Percentiles rank a stretch among this genome's conserved stretches.
Conservation (phyloP, 2,329 filamentous ascomycete genomes). For the Beauveria australis region DNA sequence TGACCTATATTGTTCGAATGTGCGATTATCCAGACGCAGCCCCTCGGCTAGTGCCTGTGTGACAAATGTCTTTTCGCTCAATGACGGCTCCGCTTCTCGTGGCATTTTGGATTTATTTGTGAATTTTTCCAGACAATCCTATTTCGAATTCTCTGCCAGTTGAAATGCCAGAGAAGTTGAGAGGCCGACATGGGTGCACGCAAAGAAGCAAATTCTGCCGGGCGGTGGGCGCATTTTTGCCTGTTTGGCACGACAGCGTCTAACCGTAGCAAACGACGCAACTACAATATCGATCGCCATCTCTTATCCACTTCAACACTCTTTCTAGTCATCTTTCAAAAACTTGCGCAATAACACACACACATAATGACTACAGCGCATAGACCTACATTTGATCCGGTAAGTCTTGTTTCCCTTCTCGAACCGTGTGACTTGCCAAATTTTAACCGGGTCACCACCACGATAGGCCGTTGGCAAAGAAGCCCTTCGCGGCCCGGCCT, state of each 20-base stretch:
- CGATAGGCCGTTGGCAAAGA: constrained; percentile 82
- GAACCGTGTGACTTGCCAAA: constrained; percentile 13
- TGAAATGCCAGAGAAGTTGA: not conserved
- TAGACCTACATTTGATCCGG: constrained; percentile 93
- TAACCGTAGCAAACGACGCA: not conserved
- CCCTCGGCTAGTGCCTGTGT: constrained; percentile 73
- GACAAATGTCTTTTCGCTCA: constrained; percentile 82
- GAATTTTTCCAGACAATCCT: not conserved
- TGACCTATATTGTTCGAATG: constrained; percentile 70
- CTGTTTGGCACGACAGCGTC: not conserved
- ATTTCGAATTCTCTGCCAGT: not conserved
- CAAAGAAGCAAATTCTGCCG: constrained; percentile 36
- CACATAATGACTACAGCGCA: constrained; percentile 56
- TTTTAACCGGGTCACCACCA: not conserved
- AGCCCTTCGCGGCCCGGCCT: constrained; percentile 83
- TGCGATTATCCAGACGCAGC: constrained; percentile 75
- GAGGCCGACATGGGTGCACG: not conserved
- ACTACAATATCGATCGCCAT: not conserved
- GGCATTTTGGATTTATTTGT: constrained; percentile 55
- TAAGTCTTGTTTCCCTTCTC: constrained; percentile 30
- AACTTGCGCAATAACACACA: not conserved
- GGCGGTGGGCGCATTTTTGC: constrained; percentile 32
- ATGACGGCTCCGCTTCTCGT: constrained; percentile 81
- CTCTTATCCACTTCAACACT: not conserved
- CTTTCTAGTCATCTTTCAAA: not conserved